Conservation (phyloP, 2,329 filamentous ascomycete species). For the Sarocladium oryzae region DNA sequence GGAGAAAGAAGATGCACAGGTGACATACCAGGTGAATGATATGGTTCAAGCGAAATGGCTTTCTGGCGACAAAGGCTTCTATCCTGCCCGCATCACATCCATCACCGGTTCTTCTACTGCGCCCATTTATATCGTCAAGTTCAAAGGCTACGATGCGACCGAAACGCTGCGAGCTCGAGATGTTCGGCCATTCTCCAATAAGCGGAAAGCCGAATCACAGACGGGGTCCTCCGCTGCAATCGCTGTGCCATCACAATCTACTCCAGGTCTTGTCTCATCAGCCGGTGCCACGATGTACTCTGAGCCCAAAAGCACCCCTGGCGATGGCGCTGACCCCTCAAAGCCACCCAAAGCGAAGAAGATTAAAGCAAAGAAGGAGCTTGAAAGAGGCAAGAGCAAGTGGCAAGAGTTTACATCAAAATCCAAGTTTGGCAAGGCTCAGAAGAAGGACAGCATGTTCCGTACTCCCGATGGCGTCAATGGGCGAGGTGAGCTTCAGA, state of each 20-base stretch:
- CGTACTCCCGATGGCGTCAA: constrained; percentile 81
- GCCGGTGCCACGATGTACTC: constrained; percentile 52
- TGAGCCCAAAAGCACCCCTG: constrained; percentile 56
- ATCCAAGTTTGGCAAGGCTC: constrained; percentile 57
- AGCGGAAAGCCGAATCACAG: constrained; percentile 71
- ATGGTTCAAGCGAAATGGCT: constrained; percentile 85
- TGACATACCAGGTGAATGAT: constrained; percentile 79
- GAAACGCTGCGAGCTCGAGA: constrained; percentile 79
- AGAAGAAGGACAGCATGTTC: constrained; percentile 95
- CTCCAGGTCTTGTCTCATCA: constrained; percentile 42
- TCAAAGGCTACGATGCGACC: constrained; percentile 82
- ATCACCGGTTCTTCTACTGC: constrained; percentile 88
- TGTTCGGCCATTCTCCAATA: constrained; percentile 71
- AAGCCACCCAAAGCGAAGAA: constrained; percentile 80
- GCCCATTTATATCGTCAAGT: constrained; percentile 90
- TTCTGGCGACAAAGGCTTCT: constrained; percentile 82
- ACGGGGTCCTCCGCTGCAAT: constrained; percentile 23
- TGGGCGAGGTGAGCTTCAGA: constrained; percentile 63
- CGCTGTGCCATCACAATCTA: constrained; percentile 35
- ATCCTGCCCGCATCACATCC: constrained; percentile 85
- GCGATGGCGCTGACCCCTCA: constrained; percentile 52
- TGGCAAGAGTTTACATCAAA: constrained; percentile 92
- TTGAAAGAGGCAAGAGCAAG: constrained; percentile 85
- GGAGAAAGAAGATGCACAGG: constrained; percentile 48
- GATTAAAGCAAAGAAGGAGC: constrained; percentile 82